Evolutionary conservation across 352 stramenopile species (phyloP).

Genomic region (Stephanocyclus meneghinianus): DNA sequence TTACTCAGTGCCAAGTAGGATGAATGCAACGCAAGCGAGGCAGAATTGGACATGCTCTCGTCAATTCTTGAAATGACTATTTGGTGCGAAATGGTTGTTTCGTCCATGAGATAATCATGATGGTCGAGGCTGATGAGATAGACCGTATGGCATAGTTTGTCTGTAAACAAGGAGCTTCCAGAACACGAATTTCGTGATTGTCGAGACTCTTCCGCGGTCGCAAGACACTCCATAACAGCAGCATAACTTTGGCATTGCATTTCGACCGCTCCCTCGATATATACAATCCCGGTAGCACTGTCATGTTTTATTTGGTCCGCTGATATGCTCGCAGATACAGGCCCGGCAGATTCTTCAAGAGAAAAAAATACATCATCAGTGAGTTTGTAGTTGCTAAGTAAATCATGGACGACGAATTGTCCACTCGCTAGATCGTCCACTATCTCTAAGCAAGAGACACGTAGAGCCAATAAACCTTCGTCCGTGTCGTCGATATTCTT

Average conservation of each 20-base stretch:
- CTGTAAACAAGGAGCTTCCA: not conserved
- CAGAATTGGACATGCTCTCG: constrained; percentile 25
- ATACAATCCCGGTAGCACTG: constrained; percentile 1
- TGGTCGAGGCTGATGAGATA: constrained; percentile 17
- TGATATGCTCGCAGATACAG: not conserved
- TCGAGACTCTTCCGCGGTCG: constrained; percentile 7
- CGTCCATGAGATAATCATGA: not conserved
- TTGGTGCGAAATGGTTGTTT: constrained; percentile 14
- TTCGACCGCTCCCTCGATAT: constrained; percentile 20
- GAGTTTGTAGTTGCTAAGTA: constrained; percentile 2
- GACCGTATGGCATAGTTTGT: constrained; percentile 21
- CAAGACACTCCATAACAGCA: constrained; percentile 16
- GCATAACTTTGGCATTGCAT: constrained; percentile 14
- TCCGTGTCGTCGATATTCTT: not conserved
- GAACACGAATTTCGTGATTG: constrained; percentile 1
- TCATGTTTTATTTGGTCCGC: constrained; percentile 18
- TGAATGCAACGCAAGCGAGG: constrained; percentile 24
- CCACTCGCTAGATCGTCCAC: constrained; percentile 23
- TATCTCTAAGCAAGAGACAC: constrained; percentile 21
- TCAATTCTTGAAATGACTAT: constrained; percentile 18
- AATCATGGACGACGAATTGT: constrained; percentile 14
- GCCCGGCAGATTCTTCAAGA: not conserved
- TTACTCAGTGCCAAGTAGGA: constrained; percentile 17
- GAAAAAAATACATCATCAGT: constrained; percentile 3
- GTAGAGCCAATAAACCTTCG: not conserved